These are phyloP conservation scores for Gypsophila paniculata DNA, from an alignment of 179 eudicot genomes.

Conservation along the genomic window DNA sequence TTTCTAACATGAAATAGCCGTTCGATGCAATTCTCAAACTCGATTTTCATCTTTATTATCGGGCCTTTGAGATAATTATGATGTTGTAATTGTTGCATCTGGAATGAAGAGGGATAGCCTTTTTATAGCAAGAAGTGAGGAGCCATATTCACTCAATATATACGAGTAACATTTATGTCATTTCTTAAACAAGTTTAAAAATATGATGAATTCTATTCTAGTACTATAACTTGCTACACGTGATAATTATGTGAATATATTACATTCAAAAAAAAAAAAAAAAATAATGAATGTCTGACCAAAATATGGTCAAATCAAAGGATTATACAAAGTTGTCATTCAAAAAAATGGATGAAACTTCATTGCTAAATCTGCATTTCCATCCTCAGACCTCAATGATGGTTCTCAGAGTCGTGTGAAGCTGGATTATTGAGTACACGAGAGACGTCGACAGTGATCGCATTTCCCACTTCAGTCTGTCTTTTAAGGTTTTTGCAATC, in stretches of 20 bases:
- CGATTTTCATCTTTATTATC: too few species aligned
- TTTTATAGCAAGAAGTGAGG: background rate
- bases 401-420: background rate
- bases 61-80: too few species aligned
- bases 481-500: too few species aligned
- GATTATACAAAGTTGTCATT: slow-evolving; percentile 1
- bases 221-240: slow-evolving; percentile 9
- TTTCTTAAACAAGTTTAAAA: too few species aligned
- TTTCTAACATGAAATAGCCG: too few species aligned
- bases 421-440: slow-evolving; percentile 10
- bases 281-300: slow-evolving; percentile 4
- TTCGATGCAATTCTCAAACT: too few species aligned
- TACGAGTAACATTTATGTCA: too few species aligned
- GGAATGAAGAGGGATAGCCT: background rate
- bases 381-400: slow-evolving; percentile 10
- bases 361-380: too few species aligned
- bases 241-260: slow-evolving; percentile 11
- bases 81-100: background rate
- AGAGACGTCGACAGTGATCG: too few species aligned
- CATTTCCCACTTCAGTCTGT: too few species aligned
- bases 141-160: background rate
- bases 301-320: slow-evolving; percentile 5
- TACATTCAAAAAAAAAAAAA: slow-evolving; percentile 17
- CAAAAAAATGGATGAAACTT: slow-evolving; percentile 1
- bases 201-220: too few species aligned